Base-by-base conservation (phyloP, 192 early-diverging fungal species). In the Mycoemilia scoparia region DNA sequence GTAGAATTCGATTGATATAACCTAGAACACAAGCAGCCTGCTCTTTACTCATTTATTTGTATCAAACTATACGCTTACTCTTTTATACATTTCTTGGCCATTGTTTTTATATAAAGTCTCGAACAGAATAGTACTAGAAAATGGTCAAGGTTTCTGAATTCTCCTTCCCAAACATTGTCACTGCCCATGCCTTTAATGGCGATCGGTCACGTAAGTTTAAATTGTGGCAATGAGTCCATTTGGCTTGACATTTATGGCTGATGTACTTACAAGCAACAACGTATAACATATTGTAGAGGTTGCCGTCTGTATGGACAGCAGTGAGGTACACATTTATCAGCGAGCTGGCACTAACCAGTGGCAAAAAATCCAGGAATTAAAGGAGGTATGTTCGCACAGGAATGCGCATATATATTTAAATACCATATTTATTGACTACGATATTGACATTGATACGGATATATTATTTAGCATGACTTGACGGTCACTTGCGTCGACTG, bases 391-490 rank as follows among this genome's bases (percentile, higher is more conserved):
- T n/a, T n/a, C n/a, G n/a, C n/a, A n/a, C 46, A 77, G 73, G 49
- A 31, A 41, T 38, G 29, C 34, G 26, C 16, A 23, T 21, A 17
- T n/a, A 4, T 23, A 9, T 2, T 40, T n/a, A 31, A 31, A 30
- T 8, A 24, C 3, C 35, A 21, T 11, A 32, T 19, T n/a, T 45
- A 3, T 5, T 15, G 9, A 21, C 29, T 20, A 33, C 14, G 21
- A 38, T 9, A n/a, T 37, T 15, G 30, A 12, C 49, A 15, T 35
- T 23, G 0, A 24, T 11, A 40, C 11, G 23, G n/a, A 33, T 78
- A n/a, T n/a, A n/a, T n/a, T n/a, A n/a, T n/a, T n/a, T n/a, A n/a
- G 77, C 93, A 97, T 56, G 88, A 93, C 69, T 77, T 90, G 56
- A 74, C 86, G 18, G 85, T 97, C 21, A 97, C 90, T 3, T 69